Conservation (phyloP, 306 rosid genomes). For the Oemleria cerasiformis region DNA sequence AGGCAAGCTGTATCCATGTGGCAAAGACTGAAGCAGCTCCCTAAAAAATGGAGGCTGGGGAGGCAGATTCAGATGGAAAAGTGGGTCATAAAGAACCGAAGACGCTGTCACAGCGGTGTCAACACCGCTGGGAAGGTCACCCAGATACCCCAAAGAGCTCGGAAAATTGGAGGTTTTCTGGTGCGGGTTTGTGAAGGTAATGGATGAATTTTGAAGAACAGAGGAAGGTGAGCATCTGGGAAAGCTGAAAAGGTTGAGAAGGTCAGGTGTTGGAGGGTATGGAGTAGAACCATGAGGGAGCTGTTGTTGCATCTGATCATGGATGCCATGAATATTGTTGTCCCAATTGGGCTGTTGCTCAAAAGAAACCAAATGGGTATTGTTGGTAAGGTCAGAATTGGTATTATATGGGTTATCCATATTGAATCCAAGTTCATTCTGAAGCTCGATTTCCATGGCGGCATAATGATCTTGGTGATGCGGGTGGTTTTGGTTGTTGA, state of each 20-base stretch:
- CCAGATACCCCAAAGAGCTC: constrained; percentile 40
- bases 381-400: constrained; percentile 15
- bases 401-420: constrained; percentile 19
- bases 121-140: constrained; percentile 45
- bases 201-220: constrained; percentile 42
- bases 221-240: constrained; percentile 53
- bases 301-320: constrained; percentile 33
- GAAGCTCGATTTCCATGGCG: constrained; percentile 41
- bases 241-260: constrained; percentile 66
- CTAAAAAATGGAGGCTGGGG: constrained; percentile 80
- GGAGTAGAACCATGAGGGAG: constrained; percentile 23
- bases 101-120: constrained; percentile 12
- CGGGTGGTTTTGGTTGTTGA: constrained; percentile 12
- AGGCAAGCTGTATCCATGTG: constrained; percentile 65
- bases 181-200: constrained; percentile 54
- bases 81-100: constrained; percentile 52
- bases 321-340: constrained; percentile 22
- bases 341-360: constrained; percentile 15
- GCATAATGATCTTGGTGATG: constrained; percentile 30
- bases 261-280: constrained; percentile 51
- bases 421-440: constrained; percentile 40
- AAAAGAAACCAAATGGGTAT: constrained; percentile 28
- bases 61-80: constrained; percentile 77
- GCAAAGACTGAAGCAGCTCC: constrained; percentile 68
- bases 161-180: constrained; percentile 37